Conservation (phyloP, 305 asterid species). For the Fraxinus baroniana region DNA sequence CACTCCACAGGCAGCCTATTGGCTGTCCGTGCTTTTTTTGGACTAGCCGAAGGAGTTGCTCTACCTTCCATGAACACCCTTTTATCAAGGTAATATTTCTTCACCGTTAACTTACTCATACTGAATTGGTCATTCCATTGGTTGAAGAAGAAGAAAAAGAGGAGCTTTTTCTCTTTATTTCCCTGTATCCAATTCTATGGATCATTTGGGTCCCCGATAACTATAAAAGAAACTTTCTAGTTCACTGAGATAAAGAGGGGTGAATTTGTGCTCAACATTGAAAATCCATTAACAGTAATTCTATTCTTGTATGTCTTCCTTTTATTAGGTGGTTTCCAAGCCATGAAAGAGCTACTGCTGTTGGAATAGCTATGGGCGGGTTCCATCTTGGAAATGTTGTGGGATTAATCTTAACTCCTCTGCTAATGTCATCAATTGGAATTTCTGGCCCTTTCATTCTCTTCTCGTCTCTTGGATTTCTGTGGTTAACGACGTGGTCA, state of each 20-base stretch:
- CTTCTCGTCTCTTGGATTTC: constrained; percentile 77
- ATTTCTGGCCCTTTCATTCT: constrained; percentile 79
- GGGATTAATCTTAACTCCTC: constrained; percentile 79
- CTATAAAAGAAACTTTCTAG: neutral
- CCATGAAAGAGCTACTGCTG: constrained; percentile 86
- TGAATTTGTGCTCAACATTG: neutral
- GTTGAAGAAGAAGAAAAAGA: neutral
- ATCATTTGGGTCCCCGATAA: neutral
- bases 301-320: constrained; percentile 3
- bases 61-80: constrained; percentile 89
- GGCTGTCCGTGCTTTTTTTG: constrained; percentile 85
- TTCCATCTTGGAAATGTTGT: constrained; percentile 89
- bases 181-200: neutral
- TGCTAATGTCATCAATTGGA: constrained; percentile 66
- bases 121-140: neutral
- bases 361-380: constrained; percentile 95
- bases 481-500: constrained; percentile 71
- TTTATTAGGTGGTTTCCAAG: constrained; percentile 78
- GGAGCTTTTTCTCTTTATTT: neutral
- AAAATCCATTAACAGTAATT: neutral
- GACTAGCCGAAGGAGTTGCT: constrained; percentile 95
- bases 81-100: constrained; percentile 56
- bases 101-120: neutral
- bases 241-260: neutral
- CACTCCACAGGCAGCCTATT: constrained; percentile 82